Conservation (phyloP, 108 stramenopile genomes). For the Discostella stelligeroides region DNA sequence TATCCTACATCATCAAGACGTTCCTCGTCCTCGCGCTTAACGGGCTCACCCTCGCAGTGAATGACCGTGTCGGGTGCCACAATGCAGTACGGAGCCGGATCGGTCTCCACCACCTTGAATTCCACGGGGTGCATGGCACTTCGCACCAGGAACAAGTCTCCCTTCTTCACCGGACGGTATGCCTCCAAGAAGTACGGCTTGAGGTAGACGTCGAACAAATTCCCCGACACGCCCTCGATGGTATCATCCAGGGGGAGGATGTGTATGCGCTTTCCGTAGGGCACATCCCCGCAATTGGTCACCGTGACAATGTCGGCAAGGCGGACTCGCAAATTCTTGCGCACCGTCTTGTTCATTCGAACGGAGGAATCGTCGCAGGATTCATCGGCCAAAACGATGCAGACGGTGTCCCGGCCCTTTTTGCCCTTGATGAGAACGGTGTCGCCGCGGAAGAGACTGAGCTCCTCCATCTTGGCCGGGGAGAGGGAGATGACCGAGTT, state of each 20-base stretch:
- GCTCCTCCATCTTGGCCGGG: conserved; percentile 97
- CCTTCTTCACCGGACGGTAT: conserved; percentile 99
- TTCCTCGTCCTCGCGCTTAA: conserved; percentile 99
- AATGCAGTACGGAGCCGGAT: conserved; percentile 96
- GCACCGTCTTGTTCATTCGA: conserved; percentile 99
- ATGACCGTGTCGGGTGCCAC: conserved; percentile 99
- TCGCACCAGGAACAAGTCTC: conserved; percentile 97
- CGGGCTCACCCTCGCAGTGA: conserved; percentile 99
- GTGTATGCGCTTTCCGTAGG: conserved; percentile 98
- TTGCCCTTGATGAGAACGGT: conserved; percentile 99
- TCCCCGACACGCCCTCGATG: conserved; percentile 99
- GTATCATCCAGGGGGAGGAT: conserved; percentile 98
- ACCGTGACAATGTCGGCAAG: conserved; percentile 97
- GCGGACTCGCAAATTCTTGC: conserved; percentile 98
- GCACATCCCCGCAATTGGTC: conserved; percentile 94
- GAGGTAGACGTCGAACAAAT: conserved; percentile 99
- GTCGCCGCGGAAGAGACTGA: conserved; percentile 98
- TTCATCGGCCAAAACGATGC: conserved; percentile 98
- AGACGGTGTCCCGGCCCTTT: conserved; percentile 97
- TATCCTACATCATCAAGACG: conserved; percentile 98
- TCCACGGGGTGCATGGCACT: conserved; percentile 99
- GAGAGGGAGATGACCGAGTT: conserved; percentile 94
- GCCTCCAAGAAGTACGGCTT: conserved; percentile 99
- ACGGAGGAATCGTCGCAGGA: conserved; percentile 94
- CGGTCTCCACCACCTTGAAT: conserved; percentile 99